phyloP scores from a whole-genome alignment of 139 green algal species.

The Trebouxia sp. region DNA sequence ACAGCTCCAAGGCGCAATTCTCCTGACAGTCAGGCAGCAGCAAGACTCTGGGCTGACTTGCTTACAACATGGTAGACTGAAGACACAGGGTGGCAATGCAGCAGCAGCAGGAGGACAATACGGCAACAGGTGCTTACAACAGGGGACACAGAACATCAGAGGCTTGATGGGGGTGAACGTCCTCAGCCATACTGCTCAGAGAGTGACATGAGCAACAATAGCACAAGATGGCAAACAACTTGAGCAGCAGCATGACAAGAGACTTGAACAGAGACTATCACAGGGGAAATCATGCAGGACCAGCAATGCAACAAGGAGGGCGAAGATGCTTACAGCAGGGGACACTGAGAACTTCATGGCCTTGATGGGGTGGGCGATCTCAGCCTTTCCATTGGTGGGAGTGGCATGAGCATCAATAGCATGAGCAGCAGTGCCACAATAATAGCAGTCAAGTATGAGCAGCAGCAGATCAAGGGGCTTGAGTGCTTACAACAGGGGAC shows the following conservation, averaged over 20 bases:
- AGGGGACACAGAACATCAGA: conserved; percentile 99
- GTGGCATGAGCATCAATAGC: conserved; percentile 69
- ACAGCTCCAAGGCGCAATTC: no score
- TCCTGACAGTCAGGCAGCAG: no score
- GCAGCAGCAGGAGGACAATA: no score
- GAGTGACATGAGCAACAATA: neutral
- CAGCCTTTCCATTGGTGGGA: conserved; percentile 82
- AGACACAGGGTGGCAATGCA: no score
- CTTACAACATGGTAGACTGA: no score
- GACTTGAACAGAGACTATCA: no score
- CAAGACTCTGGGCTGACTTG: no score
- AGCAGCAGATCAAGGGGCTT: no score
- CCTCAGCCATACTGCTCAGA: conserved; percentile 58
- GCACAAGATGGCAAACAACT: neutral
- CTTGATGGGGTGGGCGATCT: conserved; percentile 96
- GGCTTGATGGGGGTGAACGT: conserved; percentile 95
- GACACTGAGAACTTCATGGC: conserved; percentile 99
- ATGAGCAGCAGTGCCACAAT: no score
- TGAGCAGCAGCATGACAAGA: no score
- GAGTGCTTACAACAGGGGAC: conserved; percentile 80
- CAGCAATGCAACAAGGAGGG: neutral
- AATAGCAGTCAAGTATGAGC: neutral
- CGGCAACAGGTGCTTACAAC: conserved; percentile 71
- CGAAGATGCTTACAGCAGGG: conserved; percentile 71
- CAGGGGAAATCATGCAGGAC: neutral